These are phyloP conservation scores for Didymella lethalis DNA, from an alignment of 2,329 filamentous ascomycete genomes.

Conservation along the genomic window DNA sequence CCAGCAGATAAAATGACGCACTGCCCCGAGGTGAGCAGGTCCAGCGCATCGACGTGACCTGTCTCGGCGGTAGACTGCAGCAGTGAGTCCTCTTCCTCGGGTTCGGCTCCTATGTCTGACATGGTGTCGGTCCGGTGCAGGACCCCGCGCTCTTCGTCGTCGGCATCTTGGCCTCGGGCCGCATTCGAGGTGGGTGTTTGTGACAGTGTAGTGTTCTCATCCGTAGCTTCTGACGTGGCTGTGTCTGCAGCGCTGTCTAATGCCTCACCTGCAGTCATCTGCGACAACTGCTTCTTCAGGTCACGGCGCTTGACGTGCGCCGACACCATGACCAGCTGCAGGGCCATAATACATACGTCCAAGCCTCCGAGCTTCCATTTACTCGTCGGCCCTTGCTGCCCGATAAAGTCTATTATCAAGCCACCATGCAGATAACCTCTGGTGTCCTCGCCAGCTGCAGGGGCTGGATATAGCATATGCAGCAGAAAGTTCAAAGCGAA, in stretches of 20 bases:
- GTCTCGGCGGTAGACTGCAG: constrained; percentile 40
- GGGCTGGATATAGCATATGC: constrained; percentile 55
- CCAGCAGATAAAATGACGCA: constrained; percentile 56
- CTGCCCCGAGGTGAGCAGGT: constrained; percentile 57
- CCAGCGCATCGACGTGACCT: constrained; percentile 48
- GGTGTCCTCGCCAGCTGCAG: constrained; percentile 57
- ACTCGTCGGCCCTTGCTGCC: constrained; percentile 65
- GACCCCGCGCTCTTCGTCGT: constrained; percentile 67
- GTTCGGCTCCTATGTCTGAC: constrained; percentile 52
- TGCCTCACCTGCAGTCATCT: constrained; percentile 33
- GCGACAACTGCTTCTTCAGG: constrained; percentile 51
- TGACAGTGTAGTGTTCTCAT: constrained; percentile 17
- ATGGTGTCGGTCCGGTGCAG: constrained; percentile 51
- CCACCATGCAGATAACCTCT: constrained; percentile 68
- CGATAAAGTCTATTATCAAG: constrained; percentile 70
- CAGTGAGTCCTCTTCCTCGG: constrained; percentile 45
- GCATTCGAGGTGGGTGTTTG: constrained; percentile 20
- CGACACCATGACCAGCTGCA: constrained; percentile 66
- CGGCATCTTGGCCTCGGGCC: constrained; percentile 60
- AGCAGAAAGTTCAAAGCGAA: constrained; percentile 65
- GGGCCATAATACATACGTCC: constrained; percentile 61
- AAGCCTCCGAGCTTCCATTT: constrained; percentile 61
- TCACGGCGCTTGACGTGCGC: constrained; percentile 62
- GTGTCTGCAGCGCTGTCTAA: constrained; percentile 13
- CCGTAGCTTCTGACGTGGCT: constrained; percentile 22